A percentile compares a stretch with the other conserved stretches of the same genome.
Evolutionary conservation across 2,329 filamentous ascomycete genomes (phyloP).

Genomic region (Colletotrichum nymphaeae): DNA sequence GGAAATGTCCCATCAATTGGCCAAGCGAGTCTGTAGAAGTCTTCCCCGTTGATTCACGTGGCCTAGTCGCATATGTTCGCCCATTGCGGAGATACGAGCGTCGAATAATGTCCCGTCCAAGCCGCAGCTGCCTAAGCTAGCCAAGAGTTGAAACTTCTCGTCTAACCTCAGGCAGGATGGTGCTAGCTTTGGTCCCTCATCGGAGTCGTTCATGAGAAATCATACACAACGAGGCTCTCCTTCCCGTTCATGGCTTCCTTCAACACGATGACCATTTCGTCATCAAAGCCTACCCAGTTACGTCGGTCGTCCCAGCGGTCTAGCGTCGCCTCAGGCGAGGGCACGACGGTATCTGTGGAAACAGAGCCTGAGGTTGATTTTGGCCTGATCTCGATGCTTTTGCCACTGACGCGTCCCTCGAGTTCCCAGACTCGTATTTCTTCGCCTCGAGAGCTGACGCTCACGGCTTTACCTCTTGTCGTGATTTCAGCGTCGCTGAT

Average conservation of each 20-base stretch:
- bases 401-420: slow-evolving; percentile 72
- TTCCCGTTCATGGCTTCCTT: slow-evolving; percentile 75
- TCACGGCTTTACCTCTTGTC: slow-evolving; percentile 86
- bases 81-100: neutral
- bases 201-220: slow-evolving; percentile 73
- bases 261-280: slow-evolving; percentile 90
- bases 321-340: neutral
- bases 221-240: slow-evolving; percentile 84
- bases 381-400: slow-evolving; percentile 63
- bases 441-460: slow-evolving; percentile 83
- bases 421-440: slow-evolving; percentile 91
- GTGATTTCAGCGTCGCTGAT: slow-evolving; percentile 89
- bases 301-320: slow-evolving; percentile 57
- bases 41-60: no score
- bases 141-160: neutral
- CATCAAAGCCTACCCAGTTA: slow-evolving; percentile 87
- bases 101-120: neutral
- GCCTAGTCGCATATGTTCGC: neutral
- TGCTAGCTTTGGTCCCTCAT: neutral
- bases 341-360: neutral
- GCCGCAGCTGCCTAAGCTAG: neutral
- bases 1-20: neutral
- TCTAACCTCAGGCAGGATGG: neutral
- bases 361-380: slow-evolving; percentile 38
- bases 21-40: neutral